A percentile compares a stretch with the other conserved stretches of the same genome.
Conservation (phyloP, 345 rosid genomes). For the Hibiscus mutabilis region DNA sequence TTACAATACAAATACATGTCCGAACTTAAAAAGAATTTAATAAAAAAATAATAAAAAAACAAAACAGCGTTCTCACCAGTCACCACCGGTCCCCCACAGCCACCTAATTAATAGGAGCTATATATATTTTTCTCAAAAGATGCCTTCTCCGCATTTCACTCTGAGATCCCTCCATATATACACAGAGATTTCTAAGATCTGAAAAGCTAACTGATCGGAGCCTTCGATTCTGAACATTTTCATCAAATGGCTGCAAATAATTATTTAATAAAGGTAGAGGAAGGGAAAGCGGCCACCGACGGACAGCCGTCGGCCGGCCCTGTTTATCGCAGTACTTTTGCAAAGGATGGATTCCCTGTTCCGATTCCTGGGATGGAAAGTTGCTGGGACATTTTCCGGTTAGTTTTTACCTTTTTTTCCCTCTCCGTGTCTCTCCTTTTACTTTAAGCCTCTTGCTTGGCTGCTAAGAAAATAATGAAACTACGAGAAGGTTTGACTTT, state of each 20-base stretch:
- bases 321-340: constrained; percentile 73
- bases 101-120: background rate
- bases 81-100: constrained; percentile 3
- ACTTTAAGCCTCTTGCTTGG: constrained; percentile 4
- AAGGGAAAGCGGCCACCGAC: constrained; percentile 48
- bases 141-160: background rate
- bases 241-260: constrained; percentile 31
- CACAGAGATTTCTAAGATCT: background rate
- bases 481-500: background rate
- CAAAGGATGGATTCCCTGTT: constrained; percentile 71
- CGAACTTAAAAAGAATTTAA: background rate
- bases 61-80: background rate
- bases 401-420: constrained; percentile 39
- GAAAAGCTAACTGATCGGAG: too few relatives aligned
- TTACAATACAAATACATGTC: background rate
- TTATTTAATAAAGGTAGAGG: constrained; percentile 67
- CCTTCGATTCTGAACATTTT: background rate
- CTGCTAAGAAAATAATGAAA: constrained; percentile 2
- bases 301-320: constrained; percentile 82
- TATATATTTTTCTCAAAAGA: background rate
- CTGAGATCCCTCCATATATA: background rate
- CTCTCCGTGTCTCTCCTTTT: too few relatives aligned
- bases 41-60: background rate
- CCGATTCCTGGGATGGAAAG: constrained; percentile 66
- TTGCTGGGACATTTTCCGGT: constrained; percentile 98